These are phyloP conservation scores for Sordariomycetes sp. DNA, from an alignment of 2,329 filamentous ascomycete species.

Conservation along the genomic window DNA sequence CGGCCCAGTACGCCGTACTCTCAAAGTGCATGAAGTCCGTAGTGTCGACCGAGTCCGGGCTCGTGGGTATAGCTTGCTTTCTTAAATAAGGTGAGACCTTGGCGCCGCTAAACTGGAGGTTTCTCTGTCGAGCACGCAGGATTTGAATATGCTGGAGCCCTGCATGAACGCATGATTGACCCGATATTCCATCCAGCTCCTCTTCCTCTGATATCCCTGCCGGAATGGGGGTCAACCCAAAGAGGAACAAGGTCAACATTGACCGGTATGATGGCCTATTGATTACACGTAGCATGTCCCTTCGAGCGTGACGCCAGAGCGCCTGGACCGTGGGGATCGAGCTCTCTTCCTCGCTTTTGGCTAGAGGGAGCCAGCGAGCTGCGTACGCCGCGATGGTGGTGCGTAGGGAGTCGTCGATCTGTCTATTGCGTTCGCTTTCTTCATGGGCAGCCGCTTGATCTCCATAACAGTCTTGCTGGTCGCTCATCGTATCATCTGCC, in stretches of 20 bases:
- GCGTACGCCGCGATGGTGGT: conserved; percentile 17
- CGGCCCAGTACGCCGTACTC: conserved; percentile 29
- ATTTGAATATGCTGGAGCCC: conserved; percentile 30
- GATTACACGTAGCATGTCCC: conserved; percentile 28
- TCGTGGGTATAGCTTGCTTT: conserved; percentile 11
- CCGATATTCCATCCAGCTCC: conserved; percentile 27
- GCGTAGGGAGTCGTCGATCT: conserved; percentile 15
- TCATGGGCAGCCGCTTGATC: no score
- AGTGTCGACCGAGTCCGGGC: conserved; percentile 15
- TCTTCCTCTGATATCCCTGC: conserved; percentile 28
- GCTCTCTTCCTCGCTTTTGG: conserved; percentile 1
- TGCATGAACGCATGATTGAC: conserved; percentile 28
- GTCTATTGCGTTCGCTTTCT: conserved; percentile 6
- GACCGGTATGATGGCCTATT: conserved; percentile 30
- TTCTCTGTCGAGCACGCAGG: conserved; percentile 26
- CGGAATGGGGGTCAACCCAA: conserved; percentile 29
- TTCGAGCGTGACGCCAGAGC: conserved; percentile 24
- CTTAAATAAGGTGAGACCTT: conserved; percentile 21
- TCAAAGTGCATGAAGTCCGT: conserved; percentile 25
- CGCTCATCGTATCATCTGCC: conserved; percentile 13
- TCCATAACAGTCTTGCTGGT: no score
- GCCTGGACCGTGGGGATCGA: conserved; percentile 10
- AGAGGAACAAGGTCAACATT: conserved; percentile 27
- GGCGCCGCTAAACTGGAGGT: conserved; percentile 28
- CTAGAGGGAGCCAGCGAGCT: conserved; percentile 17